Evolutionary conservation across 2,329 filamentous ascomycete species (phyloP).

Genomic region (Sporothrix brasiliensis): DNA sequence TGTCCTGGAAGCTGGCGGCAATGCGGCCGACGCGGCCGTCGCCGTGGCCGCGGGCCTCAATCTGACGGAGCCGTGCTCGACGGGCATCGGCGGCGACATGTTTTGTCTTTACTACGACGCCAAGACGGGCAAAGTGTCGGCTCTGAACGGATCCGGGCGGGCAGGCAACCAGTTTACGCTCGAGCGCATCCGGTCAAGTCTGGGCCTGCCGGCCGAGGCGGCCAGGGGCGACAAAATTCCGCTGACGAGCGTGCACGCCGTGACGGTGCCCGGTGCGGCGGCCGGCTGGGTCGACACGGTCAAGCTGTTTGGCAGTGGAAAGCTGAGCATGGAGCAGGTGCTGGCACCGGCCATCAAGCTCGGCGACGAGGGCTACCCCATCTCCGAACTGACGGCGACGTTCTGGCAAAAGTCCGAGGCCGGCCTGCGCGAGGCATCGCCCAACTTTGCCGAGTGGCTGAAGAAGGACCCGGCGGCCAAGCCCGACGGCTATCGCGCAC

Average conservation of each 20-base stretch:
- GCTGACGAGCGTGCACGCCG: slow-evolving; percentile 73
- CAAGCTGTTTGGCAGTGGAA: slow-evolving; percentile 86
- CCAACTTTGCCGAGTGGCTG: slow-evolving; percentile 84
- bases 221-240: slow-evolving; percentile 53
- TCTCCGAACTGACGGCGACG: slow-evolving; percentile 74
- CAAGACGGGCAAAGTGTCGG: slow-evolving; percentile 75
- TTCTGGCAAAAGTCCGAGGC: slow-evolving; percentile 73
- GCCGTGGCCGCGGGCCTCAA: slow-evolving; percentile 92
- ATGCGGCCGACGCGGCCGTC: slow-evolving; percentile 95
- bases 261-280: slow-evolving; percentile 85
- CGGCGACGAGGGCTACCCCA: slow-evolving; percentile 85
- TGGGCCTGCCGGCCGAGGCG: slow-evolving; percentile 62
- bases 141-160: slow-evolving; percentile 92
- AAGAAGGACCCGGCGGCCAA: slow-evolving; percentile 69
- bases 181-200: slow-evolving; percentile 68
- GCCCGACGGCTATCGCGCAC: slow-evolving; percentile 71
- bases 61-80: slow-evolving; percentile 88
- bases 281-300: slow-evolving; percentile 93
- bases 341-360: slow-evolving; percentile 81
- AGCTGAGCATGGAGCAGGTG: slow-evolving; percentile 74
- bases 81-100: slow-evolving; percentile 95
- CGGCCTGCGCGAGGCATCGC: slow-evolving; percentile 70
- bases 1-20: slow-evolving; percentile 83
- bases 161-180: slow-evolving; percentile 70
- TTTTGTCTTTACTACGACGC: slow-evolving; percentile 94